Evolutionary conservation across 192 early-diverging fungal genomes (phyloP), one percentile per base, ranked within the genome.

Genomic region (Pecoramyces ruminantium): DNA sequence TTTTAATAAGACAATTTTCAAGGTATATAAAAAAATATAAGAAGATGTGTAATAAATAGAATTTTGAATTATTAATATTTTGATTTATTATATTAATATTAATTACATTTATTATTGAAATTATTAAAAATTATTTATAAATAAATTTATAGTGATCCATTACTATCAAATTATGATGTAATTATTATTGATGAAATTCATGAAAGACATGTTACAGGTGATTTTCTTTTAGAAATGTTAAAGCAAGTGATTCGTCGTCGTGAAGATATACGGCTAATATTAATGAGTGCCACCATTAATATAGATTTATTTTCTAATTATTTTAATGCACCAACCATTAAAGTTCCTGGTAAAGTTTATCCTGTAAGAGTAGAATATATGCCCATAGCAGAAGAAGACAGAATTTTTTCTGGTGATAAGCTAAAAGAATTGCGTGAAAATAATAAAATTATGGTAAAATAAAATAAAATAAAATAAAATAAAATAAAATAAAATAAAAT

Each of bases 111-210:
- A n/a, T n/a, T n/a, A n/a, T n/a, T n/a, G n/a, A n/a, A n/a, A n/a
- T n/a, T n/a, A n/a, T n/a, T n/a, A n/a, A n/a, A n/a, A n/a, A n/a
- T n/a, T n/a, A n/a, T n/a, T n/a, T n/a, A n/a, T n/a, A n/a, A n/a
- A n/a, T n/a, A n/a, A n/a, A n/a, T n/a, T n/a, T n/a, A n/a, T n/a
- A 82, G 84, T 16, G 92, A 94, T 82, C 87, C 86, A 4, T 84
- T 81, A 14, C 83, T 94, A 1, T 87, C 88, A 4, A 82, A 79
- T 30, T 93, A 94, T 78, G 88, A 93, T 78, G 89, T 93, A 14
- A 90, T 96, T 38, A 89, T 96, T 34, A 92, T 95, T 27, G 95
- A 96, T 79, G 95, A 96, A 82, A 94, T 97, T 8, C 95, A 97
- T 81, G 95, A 97, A 85, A 86, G 86, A 14, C 86, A 87, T 67